phyloP scores from a whole-genome alignment of 805 yeast genomes.

The Candida krabiensis region DNA sequence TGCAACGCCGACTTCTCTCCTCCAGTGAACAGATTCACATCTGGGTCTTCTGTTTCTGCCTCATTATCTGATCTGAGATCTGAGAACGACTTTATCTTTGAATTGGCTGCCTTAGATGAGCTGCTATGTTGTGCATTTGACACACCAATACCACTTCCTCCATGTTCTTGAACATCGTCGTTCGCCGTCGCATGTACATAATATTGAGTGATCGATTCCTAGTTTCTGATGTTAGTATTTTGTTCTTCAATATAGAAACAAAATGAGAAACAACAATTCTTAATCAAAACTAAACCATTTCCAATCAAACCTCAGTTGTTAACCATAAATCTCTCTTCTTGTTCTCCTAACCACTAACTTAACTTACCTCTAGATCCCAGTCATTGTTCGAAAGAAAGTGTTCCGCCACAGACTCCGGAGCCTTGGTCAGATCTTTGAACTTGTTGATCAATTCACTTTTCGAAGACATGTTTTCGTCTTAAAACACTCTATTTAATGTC shows the following conservation, averaged over 20 bases:
- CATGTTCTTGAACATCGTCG: conserved; percentile 6
- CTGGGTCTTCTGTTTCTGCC: conserved; percentile 34
- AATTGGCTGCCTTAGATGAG: conserved; percentile 1
- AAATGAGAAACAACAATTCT: no score
- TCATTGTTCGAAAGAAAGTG: conserved; percentile 35
- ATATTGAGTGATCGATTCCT: conserved; percentile 29
- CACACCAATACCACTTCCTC: neutral
- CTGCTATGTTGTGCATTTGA: conserved; percentile 3
- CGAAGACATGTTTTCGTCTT: conserved; percentile 15
- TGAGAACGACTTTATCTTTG: conserved; percentile 33
- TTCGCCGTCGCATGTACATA: conserved; percentile 20
- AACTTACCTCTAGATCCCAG: conserved; percentile 29
- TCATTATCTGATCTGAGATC: conserved; percentile 33
- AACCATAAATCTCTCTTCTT: no score
- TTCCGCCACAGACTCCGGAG: conserved; percentile 38
- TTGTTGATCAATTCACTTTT: conserved; percentile 25
- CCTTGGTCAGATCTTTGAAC: conserved; percentile 39
- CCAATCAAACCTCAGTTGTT: no score
- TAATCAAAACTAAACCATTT: no score
- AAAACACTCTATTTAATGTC: neutral
- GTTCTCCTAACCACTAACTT: no score
- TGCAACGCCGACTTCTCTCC: conserved; percentile 78
- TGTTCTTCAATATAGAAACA: no score
- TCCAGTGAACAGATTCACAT: conserved; percentile 48
- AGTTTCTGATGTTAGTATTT: conserved; percentile 4